A percentile compares a stretch with the other conserved stretches of the same genome.
These are phyloP conservation scores for Colletotrichum graminicola DNA, from an alignment of 2,329 filamentous ascomycete genomes.

Conservation along the genomic window DNA sequence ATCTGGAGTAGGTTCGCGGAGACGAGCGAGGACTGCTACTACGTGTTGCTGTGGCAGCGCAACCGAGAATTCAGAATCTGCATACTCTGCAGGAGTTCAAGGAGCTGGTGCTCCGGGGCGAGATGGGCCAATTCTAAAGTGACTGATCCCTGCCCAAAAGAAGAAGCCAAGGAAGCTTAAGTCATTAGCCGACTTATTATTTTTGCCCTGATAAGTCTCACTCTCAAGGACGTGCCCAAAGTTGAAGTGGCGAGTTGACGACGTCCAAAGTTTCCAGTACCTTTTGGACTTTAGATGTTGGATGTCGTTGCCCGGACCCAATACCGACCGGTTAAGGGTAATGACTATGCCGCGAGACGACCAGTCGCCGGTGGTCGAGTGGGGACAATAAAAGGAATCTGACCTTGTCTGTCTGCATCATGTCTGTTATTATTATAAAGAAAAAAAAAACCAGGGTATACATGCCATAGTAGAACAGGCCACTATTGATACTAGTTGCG, in stretches of 20 bases:
- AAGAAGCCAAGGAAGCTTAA: slow-evolving; percentile 20
- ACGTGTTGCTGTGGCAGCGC: neutral
- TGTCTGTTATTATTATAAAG: too few relatives aligned
- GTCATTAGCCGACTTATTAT: slow-evolving; percentile 24
- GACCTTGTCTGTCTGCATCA: neutral
- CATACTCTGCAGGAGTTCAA: slow-evolving; percentile 15
- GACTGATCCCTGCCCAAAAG: neutral
- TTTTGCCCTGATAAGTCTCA: slow-evolving; percentile 27
- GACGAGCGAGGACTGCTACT: neutral
- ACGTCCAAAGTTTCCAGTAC: slow-evolving; percentile 23
- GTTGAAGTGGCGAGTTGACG: slow-evolving; percentile 34
- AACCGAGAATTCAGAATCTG: slow-evolving; percentile 3
- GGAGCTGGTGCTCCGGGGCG: neutral
- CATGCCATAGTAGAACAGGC: neutral
- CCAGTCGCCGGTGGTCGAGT: neutral
- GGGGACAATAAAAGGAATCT: neutral
- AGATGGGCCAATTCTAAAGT: slow-evolving; percentile 1
- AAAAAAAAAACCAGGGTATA: neutral
- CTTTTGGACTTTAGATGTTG: neutral
- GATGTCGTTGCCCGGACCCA: neutral
- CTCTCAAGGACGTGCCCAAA: slow-evolving; percentile 33
- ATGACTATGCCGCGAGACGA: neutral
- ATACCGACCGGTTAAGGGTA: neutral
- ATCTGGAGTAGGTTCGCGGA: slow-evolving; percentile 1
- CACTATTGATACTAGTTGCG: neutral